A percentile compares a stretch with the other conserved stretches of the same genome.
Evolutionary conservation across 2,329 filamentous ascomycete genomes (phyloP).

Genomic region (Pyricularia sp.): DNA sequence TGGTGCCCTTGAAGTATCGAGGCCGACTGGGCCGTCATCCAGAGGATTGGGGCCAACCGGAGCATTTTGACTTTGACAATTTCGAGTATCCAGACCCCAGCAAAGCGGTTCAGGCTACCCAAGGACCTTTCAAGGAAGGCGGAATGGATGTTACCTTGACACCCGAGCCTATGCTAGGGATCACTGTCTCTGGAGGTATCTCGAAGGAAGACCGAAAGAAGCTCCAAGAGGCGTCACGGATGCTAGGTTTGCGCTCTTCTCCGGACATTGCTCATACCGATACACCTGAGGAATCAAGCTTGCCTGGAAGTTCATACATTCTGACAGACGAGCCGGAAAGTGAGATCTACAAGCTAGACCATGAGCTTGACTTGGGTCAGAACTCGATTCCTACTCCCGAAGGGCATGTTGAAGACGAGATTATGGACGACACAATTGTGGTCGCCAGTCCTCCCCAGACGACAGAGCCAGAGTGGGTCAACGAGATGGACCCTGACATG

Average conservation of each 20-base stretch:
- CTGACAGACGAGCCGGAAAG: background rate
- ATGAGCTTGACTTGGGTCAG: background rate
- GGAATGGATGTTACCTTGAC: background rate
- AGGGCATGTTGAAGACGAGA: background rate
- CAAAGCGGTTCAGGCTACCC: background rate
- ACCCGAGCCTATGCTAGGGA: background rate
- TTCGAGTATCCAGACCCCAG: background rate
- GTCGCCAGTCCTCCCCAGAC: background rate
- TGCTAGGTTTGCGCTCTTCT: background rate
- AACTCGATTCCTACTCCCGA: no score
- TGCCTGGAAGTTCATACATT: background rate
- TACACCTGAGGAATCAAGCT: background rate
- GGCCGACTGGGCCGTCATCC: background rate
- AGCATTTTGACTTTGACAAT: background rate
- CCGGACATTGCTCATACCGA: background rate
- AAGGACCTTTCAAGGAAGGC: background rate
- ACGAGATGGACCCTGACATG: constrained; percentile 11
- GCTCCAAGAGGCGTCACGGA: background rate
- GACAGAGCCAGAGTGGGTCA: constrained; percentile 13
- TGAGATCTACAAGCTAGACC: background rate
- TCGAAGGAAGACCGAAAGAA: background rate
- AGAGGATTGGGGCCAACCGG: background rate
- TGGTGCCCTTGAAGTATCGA: no score
- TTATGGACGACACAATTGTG: background rate
- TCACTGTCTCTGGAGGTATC: background rate